Evolutionary conservation across 2,329 filamentous ascomycete species (phyloP).

Genomic region (Arachnomyces sp.): DNA sequence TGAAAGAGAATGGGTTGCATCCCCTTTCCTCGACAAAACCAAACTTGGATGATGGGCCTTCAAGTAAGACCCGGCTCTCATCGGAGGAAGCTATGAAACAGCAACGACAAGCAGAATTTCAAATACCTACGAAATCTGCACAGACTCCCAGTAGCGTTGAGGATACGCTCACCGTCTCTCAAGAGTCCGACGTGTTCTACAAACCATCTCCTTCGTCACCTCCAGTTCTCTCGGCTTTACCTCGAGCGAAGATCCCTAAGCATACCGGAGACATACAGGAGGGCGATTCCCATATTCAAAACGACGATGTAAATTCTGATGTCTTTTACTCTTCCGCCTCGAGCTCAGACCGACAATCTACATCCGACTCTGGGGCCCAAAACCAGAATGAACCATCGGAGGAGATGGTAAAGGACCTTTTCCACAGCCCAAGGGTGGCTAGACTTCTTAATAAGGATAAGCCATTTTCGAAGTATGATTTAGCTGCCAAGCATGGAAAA

Average conservation of each 20-base stretch:
- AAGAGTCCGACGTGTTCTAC: conserved; percentile 54
- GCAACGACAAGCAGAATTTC: conserved; percentile 43
- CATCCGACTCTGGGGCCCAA: conserved; percentile 10
- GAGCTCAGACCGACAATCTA: conserved; percentile 10
- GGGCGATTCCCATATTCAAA: conserved; percentile 21
- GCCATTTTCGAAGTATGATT: too few relatives aligned
- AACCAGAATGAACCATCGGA: conserved; percentile 46
- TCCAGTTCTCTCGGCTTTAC: conserved; percentile 45
- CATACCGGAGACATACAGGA: conserved; percentile 41
- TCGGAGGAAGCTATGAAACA: conserved; percentile 38
- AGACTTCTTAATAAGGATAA: conserved; percentile 12
- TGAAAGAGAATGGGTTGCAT: conserved; percentile 27
- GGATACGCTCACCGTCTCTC: conserved; percentile 35
- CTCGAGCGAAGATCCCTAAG: conserved; percentile 50
- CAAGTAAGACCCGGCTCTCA: conserved; percentile 23
- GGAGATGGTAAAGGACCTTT: conserved; percentile 54
- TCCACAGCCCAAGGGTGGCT: conserved; percentile 53
- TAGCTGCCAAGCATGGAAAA: too few relatives aligned
- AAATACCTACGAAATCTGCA: conserved; percentile 46
- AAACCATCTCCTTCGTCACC: conserved; percentile 41
- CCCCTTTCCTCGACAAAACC: conserved; percentile 13
- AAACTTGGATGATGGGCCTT: conserved; percentile 20
- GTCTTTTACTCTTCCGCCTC: conserved; percentile 41
- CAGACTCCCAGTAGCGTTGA: conserved; percentile 30
- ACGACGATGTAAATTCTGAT: conserved; percentile 47